Evolutionary conservation across 352 stramenopile species (phyloP).

Genomic region (Globisporangium yorkense): DNA sequence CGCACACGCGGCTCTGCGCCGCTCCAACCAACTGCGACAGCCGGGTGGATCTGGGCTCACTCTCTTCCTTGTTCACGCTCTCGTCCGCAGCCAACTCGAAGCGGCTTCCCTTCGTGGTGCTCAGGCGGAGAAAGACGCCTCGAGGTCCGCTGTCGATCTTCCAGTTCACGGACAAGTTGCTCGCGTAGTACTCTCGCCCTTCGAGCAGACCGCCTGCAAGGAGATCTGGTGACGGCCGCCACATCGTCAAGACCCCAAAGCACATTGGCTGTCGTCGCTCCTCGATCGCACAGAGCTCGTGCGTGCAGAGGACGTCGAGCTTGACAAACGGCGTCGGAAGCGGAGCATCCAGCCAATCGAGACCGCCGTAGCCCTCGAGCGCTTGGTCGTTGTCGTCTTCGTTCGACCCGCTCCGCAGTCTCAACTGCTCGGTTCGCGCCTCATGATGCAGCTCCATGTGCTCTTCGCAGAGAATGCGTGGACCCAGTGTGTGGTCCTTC

Average conservation of each 20-base stretch:
- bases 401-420: constrained; percentile 1
- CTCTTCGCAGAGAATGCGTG: constrained; percentile 61
- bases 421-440: constrained; percentile 29
- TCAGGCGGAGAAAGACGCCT: constrained; percentile 45
- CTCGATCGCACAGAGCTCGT: constrained; percentile 14
- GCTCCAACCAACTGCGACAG: background rate
- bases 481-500: constrained; percentile 55
- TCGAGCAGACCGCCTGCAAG: constrained; percentile 33
- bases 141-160: constrained; percentile 34
- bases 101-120: constrained; percentile 51
- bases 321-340: constrained; percentile 60
- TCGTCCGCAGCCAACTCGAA: constrained; percentile 21
- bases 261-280: constrained; percentile 10
- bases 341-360: constrained; percentile 22
- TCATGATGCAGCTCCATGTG: constrained; percentile 46
- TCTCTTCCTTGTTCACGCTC: constrained; percentile 7
- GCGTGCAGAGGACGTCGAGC: constrained; percentile 57
- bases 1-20: background rate
- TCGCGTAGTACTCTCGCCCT: constrained; percentile 53
- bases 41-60: constrained; percentile 1
- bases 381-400: constrained; percentile 10
- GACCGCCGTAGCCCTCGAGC: constrained; percentile 4
- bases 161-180: constrained; percentile 59
- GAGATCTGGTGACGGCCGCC: constrained; percentile 55
- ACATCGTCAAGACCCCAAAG: constrained; percentile 52